Percentiles rank a stretch among this genome's conserved stretches.
phyloP scores from a whole-genome alignment of 352 stramenopile species.

The Plasmopara halstedii region DNA sequence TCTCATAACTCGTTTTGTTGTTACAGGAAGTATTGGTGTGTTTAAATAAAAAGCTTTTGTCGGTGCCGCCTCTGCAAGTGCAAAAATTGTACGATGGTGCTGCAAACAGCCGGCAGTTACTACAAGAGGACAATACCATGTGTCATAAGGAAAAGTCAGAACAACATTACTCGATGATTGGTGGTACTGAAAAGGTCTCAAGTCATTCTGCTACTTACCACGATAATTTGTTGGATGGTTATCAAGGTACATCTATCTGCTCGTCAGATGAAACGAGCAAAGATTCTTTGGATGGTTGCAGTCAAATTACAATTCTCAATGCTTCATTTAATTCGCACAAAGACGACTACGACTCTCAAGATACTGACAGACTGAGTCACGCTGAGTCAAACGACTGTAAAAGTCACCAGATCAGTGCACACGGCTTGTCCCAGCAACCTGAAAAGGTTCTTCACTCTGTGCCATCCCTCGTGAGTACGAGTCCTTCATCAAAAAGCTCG shows the following conservation, averaged over 20 bases:
- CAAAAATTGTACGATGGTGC: constrained; percentile 6
- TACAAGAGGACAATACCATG: constrained; percentile 12
- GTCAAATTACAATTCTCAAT: constrained; percentile 12
- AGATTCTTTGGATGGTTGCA: constrained; percentile 7
- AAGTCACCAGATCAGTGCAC: constrained; percentile 14
- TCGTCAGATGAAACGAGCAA: constrained; percentile 2
- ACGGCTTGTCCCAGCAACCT: constrained; percentile 8
- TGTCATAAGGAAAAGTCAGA: constrained; percentile 14
- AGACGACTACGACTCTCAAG: constrained; percentile 16
- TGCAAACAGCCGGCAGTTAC: constrained; percentile 18
- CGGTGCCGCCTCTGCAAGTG: constrained; percentile 19
- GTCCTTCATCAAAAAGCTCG: constrained; percentile 31
- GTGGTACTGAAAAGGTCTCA: constrained; percentile 34
- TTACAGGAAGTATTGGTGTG: constrained; percentile 67
- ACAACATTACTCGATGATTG: constrained; percentile 19
- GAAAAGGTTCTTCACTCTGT: constrained; percentile 43
- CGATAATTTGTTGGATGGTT: constrained; percentile 28
- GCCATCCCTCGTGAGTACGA: constrained; percentile 22
- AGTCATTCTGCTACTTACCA: constrained; percentile 51
- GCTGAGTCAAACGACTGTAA: constrained; percentile 18
- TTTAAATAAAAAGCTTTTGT: constrained; percentile 61
- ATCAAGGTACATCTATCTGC: constrained; percentile 4
- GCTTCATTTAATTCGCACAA: constrained; percentile 5
- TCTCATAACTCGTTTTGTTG: constrained; percentile 4
- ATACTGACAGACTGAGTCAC: constrained; percentile 20